phyloP scores from a whole-genome alignment of 164 flowering plant species.

The Kalanchoe fedtschenkoi region DNA sequence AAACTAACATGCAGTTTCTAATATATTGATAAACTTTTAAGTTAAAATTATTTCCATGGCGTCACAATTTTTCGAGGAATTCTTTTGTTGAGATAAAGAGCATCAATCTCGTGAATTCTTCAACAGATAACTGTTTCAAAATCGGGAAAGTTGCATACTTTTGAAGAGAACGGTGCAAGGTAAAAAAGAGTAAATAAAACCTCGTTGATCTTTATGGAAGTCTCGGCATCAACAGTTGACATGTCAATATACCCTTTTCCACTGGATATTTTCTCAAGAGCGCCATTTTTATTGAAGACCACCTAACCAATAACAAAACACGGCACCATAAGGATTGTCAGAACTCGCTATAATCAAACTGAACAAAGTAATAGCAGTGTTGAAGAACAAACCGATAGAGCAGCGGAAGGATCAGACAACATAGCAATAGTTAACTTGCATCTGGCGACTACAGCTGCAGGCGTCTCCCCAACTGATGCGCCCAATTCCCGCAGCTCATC shows the following conservation, averaged over 20 bases:
- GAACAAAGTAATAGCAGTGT: background rate
- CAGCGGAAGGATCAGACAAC: slow-evolving; percentile 91
- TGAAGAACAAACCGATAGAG: slow-evolving; percentile 53
- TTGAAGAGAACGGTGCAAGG: background rate
- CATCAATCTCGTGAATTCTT: no score
- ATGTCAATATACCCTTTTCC: slow-evolving; percentile 94
- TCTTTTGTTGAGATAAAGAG: no score
- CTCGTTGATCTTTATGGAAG: slow-evolving; percentile 73
- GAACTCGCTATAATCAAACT: background rate
- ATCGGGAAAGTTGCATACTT: no score
- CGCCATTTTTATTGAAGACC: slow-evolving; percentile 80
- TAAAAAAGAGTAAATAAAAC: slow-evolving; percentile 19
- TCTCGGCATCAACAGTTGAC: slow-evolving; percentile 97
- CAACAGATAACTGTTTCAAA: no score
- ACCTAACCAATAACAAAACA: slow-evolving; percentile 38
- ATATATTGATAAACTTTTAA: no score
- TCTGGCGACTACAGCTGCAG: slow-evolving; percentile 78
- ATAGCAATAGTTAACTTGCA: slow-evolving; percentile 88
- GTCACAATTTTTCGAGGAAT: background rate
- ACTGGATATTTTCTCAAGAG: slow-evolving; percentile 61
- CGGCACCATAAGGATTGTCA: background rate
- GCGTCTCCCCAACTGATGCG: slow-evolving; percentile 75
- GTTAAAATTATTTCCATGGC: background rate
- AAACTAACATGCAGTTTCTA: no score
- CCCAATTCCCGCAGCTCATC: slow-evolving; percentile 81